Evolutionary conservation across 2,329 filamentous ascomycete genomes (phyloP).

Genomic region (Xylaria sp.): DNA sequence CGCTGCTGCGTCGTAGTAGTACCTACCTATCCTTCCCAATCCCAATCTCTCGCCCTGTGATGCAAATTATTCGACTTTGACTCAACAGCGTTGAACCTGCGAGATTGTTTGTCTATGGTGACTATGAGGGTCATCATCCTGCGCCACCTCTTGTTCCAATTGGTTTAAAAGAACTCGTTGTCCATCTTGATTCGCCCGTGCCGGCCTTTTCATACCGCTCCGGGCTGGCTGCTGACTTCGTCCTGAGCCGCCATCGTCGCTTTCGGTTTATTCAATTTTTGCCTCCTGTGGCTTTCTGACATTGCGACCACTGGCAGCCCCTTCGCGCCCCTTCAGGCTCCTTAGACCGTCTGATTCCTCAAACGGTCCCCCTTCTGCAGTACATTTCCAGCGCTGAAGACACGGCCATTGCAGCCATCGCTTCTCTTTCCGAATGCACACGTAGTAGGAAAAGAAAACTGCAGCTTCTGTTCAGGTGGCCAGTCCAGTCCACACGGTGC

Average conservation of each 20-base stretch:
- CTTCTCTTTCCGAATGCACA: slow-evolving; percentile 31
- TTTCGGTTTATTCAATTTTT: slow-evolving; percentile 22
- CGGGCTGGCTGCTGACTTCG: slow-evolving; percentile 32
- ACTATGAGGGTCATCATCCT: slow-evolving; percentile 29
- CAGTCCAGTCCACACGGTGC: slow-evolving; percentile 30
- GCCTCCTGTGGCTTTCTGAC: slow-evolving; percentile 25
- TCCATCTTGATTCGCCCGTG: slow-evolving; percentile 34
- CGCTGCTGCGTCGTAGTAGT: slow-evolving; percentile 35
- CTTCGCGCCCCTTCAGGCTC: slow-evolving; percentile 19
- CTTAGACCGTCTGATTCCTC: not conserved
- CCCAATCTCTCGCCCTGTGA: slow-evolving; percentile 24
- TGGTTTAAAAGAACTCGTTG: slow-evolving; percentile 28
- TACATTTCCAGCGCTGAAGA: slow-evolving; percentile 7
- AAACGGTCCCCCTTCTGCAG: slow-evolving; percentile 8
- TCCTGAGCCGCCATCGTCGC: slow-evolving; percentile 25
- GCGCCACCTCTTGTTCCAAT: slow-evolving; percentile 38
- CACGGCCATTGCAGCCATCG: slow-evolving; percentile 20
- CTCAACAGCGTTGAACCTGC: slow-evolving; percentile 29
- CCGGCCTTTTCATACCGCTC: slow-evolving; percentile 21
- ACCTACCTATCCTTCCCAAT: slow-evolving; percentile 13
- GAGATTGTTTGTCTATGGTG: slow-evolving; percentile 25
- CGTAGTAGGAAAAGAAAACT: slow-evolving; percentile 17
- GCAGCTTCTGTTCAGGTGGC: slow-evolving; percentile 26
- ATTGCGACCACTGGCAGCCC: slow-evolving; percentile 28
- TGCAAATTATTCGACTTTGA: slow-evolving; percentile 30